These are phyloP conservation scores for Suillus occidentalis DNA, from an alignment of 768 basidiomycete species.

Conservation along the genomic window DNA sequence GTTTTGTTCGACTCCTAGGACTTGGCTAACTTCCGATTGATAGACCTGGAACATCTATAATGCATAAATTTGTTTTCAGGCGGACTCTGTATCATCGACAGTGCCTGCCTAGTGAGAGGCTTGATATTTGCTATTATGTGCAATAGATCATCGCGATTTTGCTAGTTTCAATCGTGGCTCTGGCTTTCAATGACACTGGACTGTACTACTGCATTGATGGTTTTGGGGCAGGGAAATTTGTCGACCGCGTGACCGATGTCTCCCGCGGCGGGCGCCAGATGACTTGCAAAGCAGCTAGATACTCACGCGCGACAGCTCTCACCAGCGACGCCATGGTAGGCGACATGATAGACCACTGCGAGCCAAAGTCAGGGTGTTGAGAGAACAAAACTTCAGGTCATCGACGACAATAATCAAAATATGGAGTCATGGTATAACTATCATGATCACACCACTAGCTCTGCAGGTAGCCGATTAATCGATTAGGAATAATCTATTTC, in stretches of 20 bases:
- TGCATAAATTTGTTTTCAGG: conserved; percentile 15
- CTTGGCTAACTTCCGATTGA: conserved; percentile 9
- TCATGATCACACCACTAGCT: background rate
- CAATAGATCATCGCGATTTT: background rate
- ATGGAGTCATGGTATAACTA: background rate
- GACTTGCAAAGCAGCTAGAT: background rate
- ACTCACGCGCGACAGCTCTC: background rate
- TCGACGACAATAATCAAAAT: background rate
- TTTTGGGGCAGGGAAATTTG: background rate
- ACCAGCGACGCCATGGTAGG: background rate
- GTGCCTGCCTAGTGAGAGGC: background rate
- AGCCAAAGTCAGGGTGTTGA: background rate
- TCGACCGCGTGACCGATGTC: background rate
- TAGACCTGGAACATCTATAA: conserved; percentile 35
- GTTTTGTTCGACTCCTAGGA: background rate
- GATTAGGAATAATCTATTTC: background rate
- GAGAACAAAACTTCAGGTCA: background rate
- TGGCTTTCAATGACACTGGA: background rate
- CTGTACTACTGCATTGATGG: background rate
- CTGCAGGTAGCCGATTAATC: background rate
- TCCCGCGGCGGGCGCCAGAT: background rate
- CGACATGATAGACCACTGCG: background rate
- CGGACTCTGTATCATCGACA: background rate
- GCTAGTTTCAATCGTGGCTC: background rate
- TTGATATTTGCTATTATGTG: background rate